Conservation (phyloP, 148 eudicot genomes). For the Agrostemma githago region DNA sequence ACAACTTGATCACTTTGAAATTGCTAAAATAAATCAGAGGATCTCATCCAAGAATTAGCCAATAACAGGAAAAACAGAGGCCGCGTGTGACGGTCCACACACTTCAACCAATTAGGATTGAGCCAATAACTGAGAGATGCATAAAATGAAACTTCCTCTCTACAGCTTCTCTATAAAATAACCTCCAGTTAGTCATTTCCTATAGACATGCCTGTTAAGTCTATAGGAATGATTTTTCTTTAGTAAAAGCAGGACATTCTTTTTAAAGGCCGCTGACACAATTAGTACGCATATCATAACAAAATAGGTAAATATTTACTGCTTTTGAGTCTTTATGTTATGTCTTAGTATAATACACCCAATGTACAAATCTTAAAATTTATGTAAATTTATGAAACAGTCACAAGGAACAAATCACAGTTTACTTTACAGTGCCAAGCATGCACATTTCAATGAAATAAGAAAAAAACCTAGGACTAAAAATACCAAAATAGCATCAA, state of each 20-base stretch:
- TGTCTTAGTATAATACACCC: neutral
- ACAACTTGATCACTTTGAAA: neutral
- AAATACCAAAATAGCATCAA: neutral
- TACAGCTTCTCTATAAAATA: neutral
- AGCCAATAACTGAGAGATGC: neutral
- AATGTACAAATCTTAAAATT: neutral
- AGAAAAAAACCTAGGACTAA: neutral
- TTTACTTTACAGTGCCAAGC: neutral
- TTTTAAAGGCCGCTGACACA: neutral
- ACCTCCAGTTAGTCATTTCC: neutral
- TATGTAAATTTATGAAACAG: neutral
- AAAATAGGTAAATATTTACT: neutral
- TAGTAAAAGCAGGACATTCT: neutral
- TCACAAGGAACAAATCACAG: neutral
- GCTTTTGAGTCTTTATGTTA: neutral
- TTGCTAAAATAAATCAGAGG: neutral
- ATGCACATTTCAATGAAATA: neutral
- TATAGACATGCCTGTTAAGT: neutral
- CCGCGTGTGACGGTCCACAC: neutral
- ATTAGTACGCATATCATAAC: neutral
- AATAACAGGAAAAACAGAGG: neutral
- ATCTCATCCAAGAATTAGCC: neutral
- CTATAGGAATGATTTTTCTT: neutral
- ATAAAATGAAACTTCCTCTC: neutral
- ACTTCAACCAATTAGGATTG: no score